Conservation (phyloP, 768 basidiomycete genomes). For the Infundibulicybe gibba region DNA sequence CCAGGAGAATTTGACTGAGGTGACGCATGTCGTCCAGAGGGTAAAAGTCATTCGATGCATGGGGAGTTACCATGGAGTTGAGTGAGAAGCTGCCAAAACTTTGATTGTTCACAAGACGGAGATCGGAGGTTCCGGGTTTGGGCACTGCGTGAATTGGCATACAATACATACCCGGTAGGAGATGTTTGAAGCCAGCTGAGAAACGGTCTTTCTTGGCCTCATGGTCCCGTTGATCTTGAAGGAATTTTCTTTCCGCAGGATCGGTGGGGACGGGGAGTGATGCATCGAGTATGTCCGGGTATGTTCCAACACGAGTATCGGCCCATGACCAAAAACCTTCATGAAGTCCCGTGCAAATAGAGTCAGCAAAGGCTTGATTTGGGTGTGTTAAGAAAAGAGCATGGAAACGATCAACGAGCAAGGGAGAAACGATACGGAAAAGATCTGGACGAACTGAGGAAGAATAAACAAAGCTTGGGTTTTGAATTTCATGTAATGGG, state of each 20-base stretch:
- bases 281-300: slow-evolving; percentile 10
- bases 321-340: slow-evolving; percentile 30
- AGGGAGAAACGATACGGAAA: slow-evolving; percentile 17
- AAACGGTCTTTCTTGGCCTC: slow-evolving; percentile 18
- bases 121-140: too few relatives aligned
- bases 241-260: neutral
- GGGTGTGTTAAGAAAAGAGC: slow-evolving; percentile 8
- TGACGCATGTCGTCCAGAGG: neutral
- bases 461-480: neutral
- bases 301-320: too few relatives aligned
- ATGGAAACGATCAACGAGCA: slow-evolving; percentile 17
- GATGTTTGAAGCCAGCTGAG: slow-evolving; percentile 20
- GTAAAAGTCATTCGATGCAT: neutral
- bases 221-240: slow-evolving; percentile 8
- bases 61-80: slow-evolving; percentile 12
- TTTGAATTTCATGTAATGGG: too few relatives aligned
- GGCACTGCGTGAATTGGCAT: too few relatives aligned
- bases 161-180: too few relatives aligned
- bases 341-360: slow-evolving; percentile 11
- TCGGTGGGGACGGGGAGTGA: neutral
- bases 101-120: slow-evolving; percentile 26
- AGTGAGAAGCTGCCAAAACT: slow-evolving; percentile 20
- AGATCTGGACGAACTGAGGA: too few relatives aligned
- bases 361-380: too few relatives aligned
- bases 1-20: neutral